Conservation (phyloP, 352 stramenopile genomes). For the Pythium apleroticum region DNA sequence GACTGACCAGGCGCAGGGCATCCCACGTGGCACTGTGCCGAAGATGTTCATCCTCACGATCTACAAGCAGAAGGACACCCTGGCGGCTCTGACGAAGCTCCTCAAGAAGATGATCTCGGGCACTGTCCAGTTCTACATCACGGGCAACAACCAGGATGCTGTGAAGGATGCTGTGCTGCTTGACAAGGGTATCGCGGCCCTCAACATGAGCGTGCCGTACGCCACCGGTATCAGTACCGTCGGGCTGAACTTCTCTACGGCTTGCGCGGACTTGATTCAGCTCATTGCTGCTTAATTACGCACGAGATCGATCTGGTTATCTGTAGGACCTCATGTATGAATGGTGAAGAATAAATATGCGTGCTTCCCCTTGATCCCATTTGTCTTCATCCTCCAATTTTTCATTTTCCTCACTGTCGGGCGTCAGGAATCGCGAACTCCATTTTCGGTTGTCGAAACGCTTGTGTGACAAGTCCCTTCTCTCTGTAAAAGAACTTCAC, state of each 20-base stretch:
- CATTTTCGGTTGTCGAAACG: neutral
- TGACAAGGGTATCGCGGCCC: constrained; percentile 18
- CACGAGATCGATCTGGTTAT: neutral
- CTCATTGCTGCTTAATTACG: constrained; percentile 35
- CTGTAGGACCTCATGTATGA: neutral
- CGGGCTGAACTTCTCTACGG: constrained; percentile 83
- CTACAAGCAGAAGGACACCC: constrained; percentile 13
- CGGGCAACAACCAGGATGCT: constrained; percentile 42
- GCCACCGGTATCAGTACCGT: constrained; percentile 5
- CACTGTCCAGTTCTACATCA: constrained; percentile 42
- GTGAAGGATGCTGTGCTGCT: constrained; percentile 19
- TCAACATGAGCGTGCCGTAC: constrained; percentile 75
- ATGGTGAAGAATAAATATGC: constrained; percentile 1
- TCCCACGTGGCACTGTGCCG: constrained; percentile 15
- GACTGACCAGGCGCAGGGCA: constrained; percentile 20
- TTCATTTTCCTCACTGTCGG: neutral
- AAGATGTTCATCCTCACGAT: constrained; percentile 24
- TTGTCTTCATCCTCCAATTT: neutral
- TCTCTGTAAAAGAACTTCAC: constrained; percentile 2
- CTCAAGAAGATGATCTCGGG: constrained; percentile 53
- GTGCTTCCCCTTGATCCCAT: neutral
- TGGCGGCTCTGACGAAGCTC: constrained; percentile 26
- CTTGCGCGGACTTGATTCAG: constrained; percentile 86
- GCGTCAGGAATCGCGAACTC: neutral
- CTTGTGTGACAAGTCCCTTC: neutral